Evolutionary conservation across 768 basidiomycete species (phyloP).

Genomic region (Clavaria fumosa): DNA sequence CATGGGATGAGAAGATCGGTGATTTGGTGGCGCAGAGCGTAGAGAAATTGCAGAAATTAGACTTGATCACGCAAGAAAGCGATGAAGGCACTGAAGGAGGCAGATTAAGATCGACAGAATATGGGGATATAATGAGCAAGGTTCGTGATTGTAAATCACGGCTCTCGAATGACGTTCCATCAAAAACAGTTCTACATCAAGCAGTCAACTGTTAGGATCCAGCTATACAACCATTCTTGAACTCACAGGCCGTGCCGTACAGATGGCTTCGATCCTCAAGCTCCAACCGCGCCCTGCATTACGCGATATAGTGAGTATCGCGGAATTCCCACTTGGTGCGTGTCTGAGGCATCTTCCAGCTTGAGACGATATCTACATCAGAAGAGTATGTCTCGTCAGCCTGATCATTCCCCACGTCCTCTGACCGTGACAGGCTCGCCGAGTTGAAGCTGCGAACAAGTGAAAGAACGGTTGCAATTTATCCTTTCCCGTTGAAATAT

Average conservation of each 20-base stretch:
- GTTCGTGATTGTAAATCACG: conserved; percentile 20
- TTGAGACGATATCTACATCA: conserved; percentile 47
- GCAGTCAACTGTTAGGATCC: too few species aligned
- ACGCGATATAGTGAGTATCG: conserved; percentile 47
- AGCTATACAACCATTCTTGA: too few species aligned
- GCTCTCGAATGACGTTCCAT: too few species aligned
- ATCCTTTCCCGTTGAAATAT: background rate
- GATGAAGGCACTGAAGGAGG: conserved; percentile 25
- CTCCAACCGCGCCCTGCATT: conserved; percentile 38
- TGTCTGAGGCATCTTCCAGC: conserved; percentile 20
- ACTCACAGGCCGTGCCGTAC: background rate
- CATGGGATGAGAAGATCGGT: conserved; percentile 59
- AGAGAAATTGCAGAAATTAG: conserved; percentile 38
- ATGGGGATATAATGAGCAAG: conserved; percentile 80
- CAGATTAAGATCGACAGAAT: conserved; percentile 47
- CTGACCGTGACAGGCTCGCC: background rate
- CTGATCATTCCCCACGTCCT: background rate
- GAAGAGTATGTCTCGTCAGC: conserved; percentile 38
- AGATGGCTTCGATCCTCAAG: conserved; percentile 58
- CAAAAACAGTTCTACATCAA: too few species aligned
- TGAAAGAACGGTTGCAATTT: conserved; percentile 46
- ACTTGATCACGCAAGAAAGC: conserved; percentile 36
- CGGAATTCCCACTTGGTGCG: background rate
- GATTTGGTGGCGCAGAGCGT: conserved; percentile 61
- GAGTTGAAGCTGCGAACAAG: conserved; percentile 39